Evolutionary conservation across 164 flowering plant species (phyloP).

Genomic region (Echeveria elegans): DNA sequence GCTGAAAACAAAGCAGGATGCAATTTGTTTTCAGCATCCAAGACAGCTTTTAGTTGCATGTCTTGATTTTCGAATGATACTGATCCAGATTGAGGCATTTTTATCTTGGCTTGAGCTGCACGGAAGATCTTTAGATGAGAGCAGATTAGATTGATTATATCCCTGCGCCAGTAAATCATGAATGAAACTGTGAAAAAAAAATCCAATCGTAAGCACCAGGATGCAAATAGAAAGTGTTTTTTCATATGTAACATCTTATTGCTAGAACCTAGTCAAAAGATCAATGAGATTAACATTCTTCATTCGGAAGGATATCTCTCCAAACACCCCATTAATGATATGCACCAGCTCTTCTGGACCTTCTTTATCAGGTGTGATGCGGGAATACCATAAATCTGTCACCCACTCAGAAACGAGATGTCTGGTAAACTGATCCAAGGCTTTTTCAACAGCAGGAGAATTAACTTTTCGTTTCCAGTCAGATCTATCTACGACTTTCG

Average conservation of each 20-base stretch:
- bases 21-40: slow-evolving; percentile 79
- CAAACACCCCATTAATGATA: slow-evolving; percentile 71
- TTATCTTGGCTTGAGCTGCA: slow-evolving; percentile 49
- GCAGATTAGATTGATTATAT: slow-evolving; percentile 58
- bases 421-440: slow-evolving; percentile 80
- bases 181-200: slow-evolving; percentile 11
- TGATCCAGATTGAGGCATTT: slow-evolving; percentile 27
- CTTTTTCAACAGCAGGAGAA: slow-evolving; percentile 89
- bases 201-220: slow-evolving; percentile 9
- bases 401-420: slow-evolving; percentile 92
- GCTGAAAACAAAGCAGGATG: slow-evolving; percentile 94
- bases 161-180: slow-evolving; percentile 47
- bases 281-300: slow-evolving; percentile 83
- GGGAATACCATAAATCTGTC: slow-evolving; percentile 91
- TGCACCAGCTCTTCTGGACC: slow-evolving; percentile 92
- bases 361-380: slow-evolving; percentile 78
- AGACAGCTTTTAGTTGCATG: slow-evolving; percentile 40
- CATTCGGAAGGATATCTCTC: slow-evolving; percentile 73
- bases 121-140: slow-evolving; percentile 80
- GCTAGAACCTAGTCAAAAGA: slow-evolving; percentile 74
- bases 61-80: slow-evolving; percentile 51
- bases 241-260: neutral
- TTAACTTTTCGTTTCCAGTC: slow-evolving; percentile 82
- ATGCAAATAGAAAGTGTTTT: slow-evolving; percentile 2
- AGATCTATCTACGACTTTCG: slow-evolving; percentile 31